These are phyloP conservation scores for Casuarina equisetifolia DNA, from an alignment of 306 rosid genomes.

Conservation along the genomic window DNA sequence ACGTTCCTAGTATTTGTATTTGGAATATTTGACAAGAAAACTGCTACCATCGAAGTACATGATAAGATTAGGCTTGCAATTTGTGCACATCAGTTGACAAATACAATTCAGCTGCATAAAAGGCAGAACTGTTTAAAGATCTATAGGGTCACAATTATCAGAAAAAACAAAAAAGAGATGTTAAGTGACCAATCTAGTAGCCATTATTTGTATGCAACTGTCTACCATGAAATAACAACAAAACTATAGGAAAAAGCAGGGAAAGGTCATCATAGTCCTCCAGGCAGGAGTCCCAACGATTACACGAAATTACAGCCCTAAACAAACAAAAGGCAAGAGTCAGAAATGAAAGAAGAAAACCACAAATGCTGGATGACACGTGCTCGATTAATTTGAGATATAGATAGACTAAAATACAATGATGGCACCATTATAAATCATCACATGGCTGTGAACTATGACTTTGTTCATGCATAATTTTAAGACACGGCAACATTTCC, in stretches of 20 bases:
- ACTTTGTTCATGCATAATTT: background rate
- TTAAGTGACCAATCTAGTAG: background rate
- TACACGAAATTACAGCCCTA: constrained; percentile 45
- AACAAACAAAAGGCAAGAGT: constrained; percentile 36
- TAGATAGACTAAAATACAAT: background rate
- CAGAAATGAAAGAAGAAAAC: constrained; percentile 28
- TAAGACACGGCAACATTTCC: background rate
- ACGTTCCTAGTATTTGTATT: no score
- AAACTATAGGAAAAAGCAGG: background rate
- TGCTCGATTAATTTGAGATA: background rate
- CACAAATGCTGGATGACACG: background rate
- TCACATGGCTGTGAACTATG: background rate
- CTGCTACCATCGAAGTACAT: background rate
- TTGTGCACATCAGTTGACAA: background rate
- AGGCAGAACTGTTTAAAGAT: background rate
- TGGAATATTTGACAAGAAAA: background rate
- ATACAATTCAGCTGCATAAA: background rate
- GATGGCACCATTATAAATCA: background rate
- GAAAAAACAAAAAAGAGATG: background rate
- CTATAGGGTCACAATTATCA: background rate
- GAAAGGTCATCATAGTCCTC: constrained; percentile 15
- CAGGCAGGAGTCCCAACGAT: constrained; percentile 31
- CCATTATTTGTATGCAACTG: background rate
- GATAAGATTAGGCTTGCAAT: background rate
- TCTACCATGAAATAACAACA: background rate